phyloP scores from a whole-genome alignment of 192 early-diverging fungal genomes.

The Chytriomyces sp. region DNA sequence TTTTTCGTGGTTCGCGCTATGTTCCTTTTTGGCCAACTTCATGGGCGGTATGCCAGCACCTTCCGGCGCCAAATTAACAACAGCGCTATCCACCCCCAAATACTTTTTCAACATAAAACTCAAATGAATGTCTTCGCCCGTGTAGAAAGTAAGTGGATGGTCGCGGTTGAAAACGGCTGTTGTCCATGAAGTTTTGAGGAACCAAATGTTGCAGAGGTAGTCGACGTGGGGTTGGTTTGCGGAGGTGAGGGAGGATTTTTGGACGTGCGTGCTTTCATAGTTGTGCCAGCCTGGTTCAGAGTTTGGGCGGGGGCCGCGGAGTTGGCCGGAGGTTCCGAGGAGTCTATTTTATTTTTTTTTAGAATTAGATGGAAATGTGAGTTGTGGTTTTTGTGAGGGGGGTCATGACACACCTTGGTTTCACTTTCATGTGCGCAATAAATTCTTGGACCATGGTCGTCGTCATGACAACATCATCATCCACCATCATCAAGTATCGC shows the following conservation, averaged over 20 bases:
- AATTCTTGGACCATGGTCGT: constrained; percentile 8
- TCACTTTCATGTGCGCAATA: constrained; percentile 7
- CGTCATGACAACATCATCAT: constrained; percentile 27
- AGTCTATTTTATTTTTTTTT: not conserved
- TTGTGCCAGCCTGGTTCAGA: constrained; percentile 27
- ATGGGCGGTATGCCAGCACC: not conserved
- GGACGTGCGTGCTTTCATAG: not conserved
- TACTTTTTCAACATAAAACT: constrained; percentile 15
- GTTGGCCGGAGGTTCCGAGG: constrained; percentile 27
- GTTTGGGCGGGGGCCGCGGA: not conserved
- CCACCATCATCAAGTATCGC: constrained; percentile 16
- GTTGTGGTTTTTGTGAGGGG: not conserved
- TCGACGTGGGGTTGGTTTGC: constrained; percentile 5
- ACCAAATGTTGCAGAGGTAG: constrained; percentile 33
- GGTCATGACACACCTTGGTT: constrained; percentile 16
- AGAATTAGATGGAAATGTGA: not conserved
- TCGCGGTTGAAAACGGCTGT: constrained; percentile 10
- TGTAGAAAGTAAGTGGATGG: constrained; percentile 23
- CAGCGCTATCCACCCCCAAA: constrained; percentile 3
- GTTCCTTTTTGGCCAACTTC: not conserved
- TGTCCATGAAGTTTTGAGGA: constrained; percentile 19
- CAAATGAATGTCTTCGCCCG: constrained; percentile 33
- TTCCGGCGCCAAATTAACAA: not conserved
- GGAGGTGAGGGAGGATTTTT: not conserved
- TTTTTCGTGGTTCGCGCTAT: constrained; percentile 12